Base-by-base conservation (phyloP, 495 filamentous ascomycete genomes). In the Oleoguttula mirabilis region DNA sequence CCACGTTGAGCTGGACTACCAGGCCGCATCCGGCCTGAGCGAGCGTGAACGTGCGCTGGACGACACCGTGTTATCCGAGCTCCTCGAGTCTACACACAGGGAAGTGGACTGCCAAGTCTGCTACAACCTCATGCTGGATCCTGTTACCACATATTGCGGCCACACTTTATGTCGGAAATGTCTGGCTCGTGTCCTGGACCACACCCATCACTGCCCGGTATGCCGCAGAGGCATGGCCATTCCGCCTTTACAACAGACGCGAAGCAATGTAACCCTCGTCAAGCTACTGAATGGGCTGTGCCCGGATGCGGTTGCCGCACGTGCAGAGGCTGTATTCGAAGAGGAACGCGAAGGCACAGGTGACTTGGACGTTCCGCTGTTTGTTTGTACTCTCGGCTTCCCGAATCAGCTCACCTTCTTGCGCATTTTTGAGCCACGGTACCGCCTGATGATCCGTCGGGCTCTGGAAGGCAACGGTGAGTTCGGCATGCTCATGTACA, bases 41-140 rank as follows among this genome's bases (percentile, higher is more conserved):
- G 63, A 71, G 20, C 59, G 55, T 17, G 58, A 62, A 17, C 55
- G 62, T 23, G 28, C 55, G 20, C 48, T 73, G 15, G 80, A 85
- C 54, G 46, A 43, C 10, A 57, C 56, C 4, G 44, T 79, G 31
- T 54, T 86, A 7, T 64, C 68, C 20, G 63, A 63, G 21, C 50
- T 90, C 8, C 72, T 71, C 61, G 72, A 80, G 28, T 66, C 67
- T 7, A 66, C 71, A 8, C 71, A 73, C 44, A 62, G 66, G 10
- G 84, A 93, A 57, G 54, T 93, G 50, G 84, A 93, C 48, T 94
- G 87, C 56, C 82, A 88, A 52, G 76, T 94, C 47, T 94, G 87
- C 59, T 90, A 87, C 54, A 68, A 71, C 27, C 62, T 88, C 19
- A 76, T 92, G 51, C 55, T 81, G 27, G 81, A 92, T 45, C 85